phyloP scores from a whole-genome alignment of 164 flowering plant genomes.

The Cinnamomum micranthum region DNA sequence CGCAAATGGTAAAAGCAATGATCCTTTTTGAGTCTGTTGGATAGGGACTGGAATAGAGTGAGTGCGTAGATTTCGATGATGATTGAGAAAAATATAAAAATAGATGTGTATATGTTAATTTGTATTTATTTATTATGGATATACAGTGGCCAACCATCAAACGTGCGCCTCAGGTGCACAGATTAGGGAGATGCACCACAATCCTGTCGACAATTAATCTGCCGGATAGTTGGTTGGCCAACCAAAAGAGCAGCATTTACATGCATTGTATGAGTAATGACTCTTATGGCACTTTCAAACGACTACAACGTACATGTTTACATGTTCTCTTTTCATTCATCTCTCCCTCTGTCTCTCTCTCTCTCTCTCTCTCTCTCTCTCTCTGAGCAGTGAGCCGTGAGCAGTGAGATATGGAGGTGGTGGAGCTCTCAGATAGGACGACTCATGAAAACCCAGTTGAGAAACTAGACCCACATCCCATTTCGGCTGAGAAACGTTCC shows the following conservation, averaged over 20 bases:
- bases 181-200: neutral
- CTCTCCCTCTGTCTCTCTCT: slow-evolving; percentile 6
- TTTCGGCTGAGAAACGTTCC: slow-evolving; percentile 6
- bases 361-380: slow-evolving; percentile 10
- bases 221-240: slow-evolving; percentile 3
- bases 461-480: slow-evolving; percentile 12
- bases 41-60: no score
- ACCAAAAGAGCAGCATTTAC: neutral
- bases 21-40: no score
- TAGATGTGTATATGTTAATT: no score
- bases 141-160: no score
- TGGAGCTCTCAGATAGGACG: slow-evolving; percentile 24
- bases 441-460: slow-evolving; percentile 8
- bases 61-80: no score
- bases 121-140: no score
- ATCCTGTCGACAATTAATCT: neutral
- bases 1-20: no score
- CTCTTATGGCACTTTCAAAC: neutral
- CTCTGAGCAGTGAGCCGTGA: neutral
- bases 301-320: neutral
- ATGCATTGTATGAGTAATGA: no score
- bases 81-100: no score
- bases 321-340: neutral
- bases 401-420: slow-evolving; percentile 28
- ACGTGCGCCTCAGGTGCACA: no score